A percentile compares a stretch with the other conserved stretches of the same genome.
Evolutionary conservation across 495 filamentous ascomycete genomes (phyloP).

Genomic region (Viridothelium virens): DNA sequence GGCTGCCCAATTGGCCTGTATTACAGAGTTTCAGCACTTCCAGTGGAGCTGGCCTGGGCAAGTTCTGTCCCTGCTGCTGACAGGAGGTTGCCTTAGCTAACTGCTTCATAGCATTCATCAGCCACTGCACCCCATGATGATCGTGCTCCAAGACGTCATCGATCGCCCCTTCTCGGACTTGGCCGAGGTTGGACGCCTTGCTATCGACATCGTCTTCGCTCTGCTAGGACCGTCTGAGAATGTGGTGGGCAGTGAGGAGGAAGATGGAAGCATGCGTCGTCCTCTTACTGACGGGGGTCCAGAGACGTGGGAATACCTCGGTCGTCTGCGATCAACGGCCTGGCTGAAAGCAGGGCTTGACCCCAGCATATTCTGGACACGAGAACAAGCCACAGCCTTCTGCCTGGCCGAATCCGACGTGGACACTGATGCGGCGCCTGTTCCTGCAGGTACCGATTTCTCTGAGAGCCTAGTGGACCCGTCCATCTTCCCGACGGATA

Average conservation of each 20-base stretch:
- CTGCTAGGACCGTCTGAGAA: constrained; percentile 12
- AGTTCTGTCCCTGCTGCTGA: not conserved
- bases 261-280: constrained; percentile 7
- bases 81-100: not conserved
- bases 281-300: constrained; percentile 16
- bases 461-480: not conserved
- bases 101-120: constrained; percentile 12
- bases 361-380: constrained; percentile 10
- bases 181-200: constrained; percentile 3
- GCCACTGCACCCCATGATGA: constrained; percentile 16
- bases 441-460: not conserved
- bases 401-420: constrained; percentile 1
- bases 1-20: constrained; percentile 13
- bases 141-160: constrained; percentile 16
- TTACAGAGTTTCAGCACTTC: constrained; percentile 13
- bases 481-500: not conserved
- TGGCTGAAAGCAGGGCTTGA: constrained; percentile 17
- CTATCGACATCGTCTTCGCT: constrained; percentile 16
- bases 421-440: not conserved
- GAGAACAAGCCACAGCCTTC: constrained; percentile 11
- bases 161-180: constrained; percentile 3
- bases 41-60: constrained; percentile 20
- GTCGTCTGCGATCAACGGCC: constrained; percentile 14
- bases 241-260: constrained; percentile 10
- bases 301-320: constrained; percentile 18